Base-by-base conservation (phyloP, 805 yeast genomes). In the Nakazawaea pomicola region DNA sequence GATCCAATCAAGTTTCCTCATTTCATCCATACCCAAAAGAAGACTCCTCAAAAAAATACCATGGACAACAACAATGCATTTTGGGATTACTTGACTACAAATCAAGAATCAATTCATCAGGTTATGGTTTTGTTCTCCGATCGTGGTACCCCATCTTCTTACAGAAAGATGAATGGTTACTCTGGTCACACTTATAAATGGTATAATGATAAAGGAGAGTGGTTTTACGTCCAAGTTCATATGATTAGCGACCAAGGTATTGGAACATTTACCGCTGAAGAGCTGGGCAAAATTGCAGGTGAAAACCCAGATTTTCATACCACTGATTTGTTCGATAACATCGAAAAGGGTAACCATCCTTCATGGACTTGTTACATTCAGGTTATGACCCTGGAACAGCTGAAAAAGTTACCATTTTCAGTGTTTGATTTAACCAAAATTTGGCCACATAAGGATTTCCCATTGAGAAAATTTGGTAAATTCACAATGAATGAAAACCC, bases 351-450 rank as follows among this genome's bases (percentile, higher is more conserved):
- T 42, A 83, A 86, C 46, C 58, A 53, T 55, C 96, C 96, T 49
- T 72, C 86, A 2, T 88, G 96, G 95, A 85, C 90, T 28, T 78
- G 76, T 47, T 86, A 83, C 64, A 65, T 88, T 40, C 96, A 88
- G 69, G 75, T 86, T 33, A 88, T 88, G 95, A 83, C 95, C 27
- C 76, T 76, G 46, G 85, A 78, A 52, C 80, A 88, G 64, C 88
- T 95, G 46, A 74, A 81, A 62, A 64, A 77, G 46, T 75, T 76
- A 37, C 82, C 83, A 57, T 87, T 83, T 65, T 83, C 91, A 5
- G 90, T 89, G 33, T 87, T 85, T 58, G 96, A 88, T 64, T 72
- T 88, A 61, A 88, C 96, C 49, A 89, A 89, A 69, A 83, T 85
- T 42, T 88, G 96, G 96, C 88, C 96, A 27, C 95, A 88, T 58